Conservation (phyloP, 805 yeast genomes). For the Candida berthetii region DNA sequence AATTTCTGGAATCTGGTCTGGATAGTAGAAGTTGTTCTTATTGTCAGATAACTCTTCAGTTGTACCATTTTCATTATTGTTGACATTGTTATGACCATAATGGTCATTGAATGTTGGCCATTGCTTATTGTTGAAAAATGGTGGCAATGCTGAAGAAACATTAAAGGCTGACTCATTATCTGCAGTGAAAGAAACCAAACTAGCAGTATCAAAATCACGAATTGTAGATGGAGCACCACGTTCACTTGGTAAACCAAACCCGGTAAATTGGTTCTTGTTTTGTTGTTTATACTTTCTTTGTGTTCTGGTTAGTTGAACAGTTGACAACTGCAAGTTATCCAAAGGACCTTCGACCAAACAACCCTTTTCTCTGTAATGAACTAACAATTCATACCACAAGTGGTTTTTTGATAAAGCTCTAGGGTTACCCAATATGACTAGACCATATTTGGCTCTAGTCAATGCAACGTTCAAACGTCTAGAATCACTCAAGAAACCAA, state of each 20-base stretch:
- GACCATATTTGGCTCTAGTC: constrained; percentile 82
- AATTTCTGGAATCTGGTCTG: constrained; percentile 10
- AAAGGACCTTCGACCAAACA: constrained; percentile 88
- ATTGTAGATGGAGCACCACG: constrained; percentile 8
- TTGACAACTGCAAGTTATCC: constrained; percentile 68
- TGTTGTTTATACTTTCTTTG: constrained; percentile 1
- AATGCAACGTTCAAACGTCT: constrained; percentile 85
- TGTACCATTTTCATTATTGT: constrained; percentile 1
- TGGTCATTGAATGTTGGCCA: constrained; percentile 20
- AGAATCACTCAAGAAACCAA: constrained; percentile 82
- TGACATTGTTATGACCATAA: constrained; percentile 4
- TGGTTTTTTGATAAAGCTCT: constrained; percentile 61
- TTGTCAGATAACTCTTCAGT: not conserved
- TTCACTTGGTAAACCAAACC: not conserved
- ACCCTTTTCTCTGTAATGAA: constrained; percentile 77
- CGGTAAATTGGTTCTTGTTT: constrained; percentile 1
- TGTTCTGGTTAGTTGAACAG: constrained; percentile 43
- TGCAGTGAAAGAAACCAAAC: constrained; percentile 30
- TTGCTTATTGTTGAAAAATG: constrained; percentile 11
- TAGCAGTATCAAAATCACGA: constrained; percentile 29
- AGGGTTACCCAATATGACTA: constrained; percentile 81
- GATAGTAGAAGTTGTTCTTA: constrained; percentile 10
- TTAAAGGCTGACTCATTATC: constrained; percentile 14
- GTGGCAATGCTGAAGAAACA: constrained; percentile 7
- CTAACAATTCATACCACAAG: constrained; percentile 73